These are phyloP conservation scores for Fusarium marasasianum DNA, from an alignment of 2,329 filamentous ascomycete genomes.

Conservation along the genomic window DNA sequence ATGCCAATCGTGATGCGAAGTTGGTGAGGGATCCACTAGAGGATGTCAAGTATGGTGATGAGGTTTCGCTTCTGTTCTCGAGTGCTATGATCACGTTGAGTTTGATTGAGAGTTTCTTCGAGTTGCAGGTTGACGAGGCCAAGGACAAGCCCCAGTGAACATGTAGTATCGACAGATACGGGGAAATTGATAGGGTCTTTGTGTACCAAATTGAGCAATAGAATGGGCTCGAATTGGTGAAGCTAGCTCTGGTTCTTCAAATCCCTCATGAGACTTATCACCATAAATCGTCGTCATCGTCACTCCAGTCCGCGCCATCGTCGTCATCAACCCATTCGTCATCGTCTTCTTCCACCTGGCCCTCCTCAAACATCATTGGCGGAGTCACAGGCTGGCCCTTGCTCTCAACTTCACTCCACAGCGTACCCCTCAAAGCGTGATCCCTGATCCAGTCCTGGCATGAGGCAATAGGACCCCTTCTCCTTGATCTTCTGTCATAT, in stretches of 20 bases:
- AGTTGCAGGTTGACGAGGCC: neutral
- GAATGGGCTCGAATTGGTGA: neutral
- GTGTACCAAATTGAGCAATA: too few relatives aligned
- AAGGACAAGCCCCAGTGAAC: neutral
- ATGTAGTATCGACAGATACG: rapidly evolving
- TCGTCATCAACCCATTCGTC: neutral
- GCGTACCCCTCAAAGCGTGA: neutral
- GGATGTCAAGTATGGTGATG: neutral
- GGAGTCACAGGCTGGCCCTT: neutral
- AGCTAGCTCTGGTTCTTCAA: neutral
- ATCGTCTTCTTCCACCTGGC: neutral
- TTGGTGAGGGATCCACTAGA: neutral
- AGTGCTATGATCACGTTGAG: conserved; percentile 7
- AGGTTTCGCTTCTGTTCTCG: neutral
- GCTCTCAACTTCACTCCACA: conserved; percentile 1
- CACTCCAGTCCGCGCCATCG: neutral
- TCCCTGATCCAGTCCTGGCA: conserved; percentile 14
- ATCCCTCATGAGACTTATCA: neutral
- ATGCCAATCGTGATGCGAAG: neutral
- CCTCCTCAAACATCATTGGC: neutral
- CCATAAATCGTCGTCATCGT: neutral
- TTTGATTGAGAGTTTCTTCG: conserved; percentile 9
- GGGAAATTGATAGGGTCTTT: rapidly evolving
- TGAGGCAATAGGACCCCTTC: neutral
- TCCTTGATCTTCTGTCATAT: neutral